phyloP scores from a whole-genome alignment of 2,329 filamentous ascomycete genomes.

The Thelonectria discophora region DNA sequence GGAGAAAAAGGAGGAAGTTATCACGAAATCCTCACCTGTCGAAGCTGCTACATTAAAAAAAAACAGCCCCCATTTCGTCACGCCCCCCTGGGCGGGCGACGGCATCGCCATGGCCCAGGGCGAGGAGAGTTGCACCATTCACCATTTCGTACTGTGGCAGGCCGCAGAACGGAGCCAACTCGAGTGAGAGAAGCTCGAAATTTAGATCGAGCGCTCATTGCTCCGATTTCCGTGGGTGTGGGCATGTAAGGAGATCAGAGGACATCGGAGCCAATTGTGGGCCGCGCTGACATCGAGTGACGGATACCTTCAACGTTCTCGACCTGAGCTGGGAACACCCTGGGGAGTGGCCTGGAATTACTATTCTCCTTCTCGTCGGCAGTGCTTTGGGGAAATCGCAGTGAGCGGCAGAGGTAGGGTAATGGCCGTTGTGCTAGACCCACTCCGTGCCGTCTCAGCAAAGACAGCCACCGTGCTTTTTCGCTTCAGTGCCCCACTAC shows the following conservation, averaged over 20 bases:
- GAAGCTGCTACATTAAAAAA: background rate
- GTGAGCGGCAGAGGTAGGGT: conserved; percentile 8
- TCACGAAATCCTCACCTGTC: background rate
- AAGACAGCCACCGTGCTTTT: background rate
- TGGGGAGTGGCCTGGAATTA: too few species aligned
- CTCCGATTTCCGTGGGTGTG: conserved; percentile 45
- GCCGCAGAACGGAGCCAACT: conserved; percentile 21
- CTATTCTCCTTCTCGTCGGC: too few species aligned
- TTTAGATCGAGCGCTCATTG: conserved; percentile 46
- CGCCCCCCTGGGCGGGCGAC: background rate
- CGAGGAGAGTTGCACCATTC: conserved; percentile 18
- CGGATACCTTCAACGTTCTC: too few species aligned
- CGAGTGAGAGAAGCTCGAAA: conserved; percentile 31
- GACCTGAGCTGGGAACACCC: background rate
- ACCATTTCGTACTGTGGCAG: background rate
- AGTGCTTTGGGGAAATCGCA: background rate
- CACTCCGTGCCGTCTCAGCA: background rate
- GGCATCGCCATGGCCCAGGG: background rate
- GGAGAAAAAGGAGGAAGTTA: background rate
- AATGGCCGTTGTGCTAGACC: background rate
- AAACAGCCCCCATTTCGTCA: background rate
- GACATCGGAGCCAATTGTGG: conserved; percentile 32
- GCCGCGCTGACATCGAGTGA: background rate
- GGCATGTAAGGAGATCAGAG: conserved; percentile 42
- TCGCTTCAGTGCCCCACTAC: background rate